Base-by-base conservation (phyloP, 140 eudicot genomes). In the Bidens hawaiensis region DNA sequence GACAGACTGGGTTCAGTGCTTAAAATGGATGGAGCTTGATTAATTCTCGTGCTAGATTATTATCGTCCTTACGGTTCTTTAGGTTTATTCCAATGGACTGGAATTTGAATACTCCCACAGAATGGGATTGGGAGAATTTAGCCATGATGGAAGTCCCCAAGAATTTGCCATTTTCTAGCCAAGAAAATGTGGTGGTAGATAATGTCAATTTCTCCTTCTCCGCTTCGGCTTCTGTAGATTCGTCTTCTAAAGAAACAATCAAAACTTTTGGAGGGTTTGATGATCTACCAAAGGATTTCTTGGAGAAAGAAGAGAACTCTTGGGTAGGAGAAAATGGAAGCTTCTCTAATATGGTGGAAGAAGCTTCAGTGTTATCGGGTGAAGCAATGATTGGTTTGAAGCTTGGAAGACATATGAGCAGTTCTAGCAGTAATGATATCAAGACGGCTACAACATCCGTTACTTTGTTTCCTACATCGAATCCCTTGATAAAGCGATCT, bases 121-220 rank as follows among this genome's bases (percentile, higher is more conserved):
- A 75, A 28, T 75, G 85, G 85, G 81, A 79, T 17, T 79, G 78
- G 85, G 85, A 71, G 49, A 79, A 75, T 67, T n/a, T 71, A 59
- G 76, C 80, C 33, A 69, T 79, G 62, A 70, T 66, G 21, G 85
- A 75, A 62, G 60, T 55, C 36, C 68, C 81, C 23, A 75, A 70
- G 56, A 59, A 49, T 33, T 34, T 66, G 27, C 78, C 67, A 27
- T 61, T 65, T 61, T 60, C 73, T 28, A 71, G 69, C 73, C 71
- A 55, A 9, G 76, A 75, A 26, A 60, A 70, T 21, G 73, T 14
- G 27, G 78, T 45, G 1, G 52, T 40, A 3, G 71, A 61, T 14
- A 62, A 53, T 11, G 56, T 43, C 11, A 51, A 75, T 64, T 75
- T 63, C 59, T 65, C 72, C 6, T 52, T 79, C 43, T 65, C 81